Percentiles rank a stretch among this genome's conserved stretches.
Evolutionary conservation across 2,329 filamentous ascomycete genomes (phyloP).

Genomic region (Leptographium flavum): DNA sequence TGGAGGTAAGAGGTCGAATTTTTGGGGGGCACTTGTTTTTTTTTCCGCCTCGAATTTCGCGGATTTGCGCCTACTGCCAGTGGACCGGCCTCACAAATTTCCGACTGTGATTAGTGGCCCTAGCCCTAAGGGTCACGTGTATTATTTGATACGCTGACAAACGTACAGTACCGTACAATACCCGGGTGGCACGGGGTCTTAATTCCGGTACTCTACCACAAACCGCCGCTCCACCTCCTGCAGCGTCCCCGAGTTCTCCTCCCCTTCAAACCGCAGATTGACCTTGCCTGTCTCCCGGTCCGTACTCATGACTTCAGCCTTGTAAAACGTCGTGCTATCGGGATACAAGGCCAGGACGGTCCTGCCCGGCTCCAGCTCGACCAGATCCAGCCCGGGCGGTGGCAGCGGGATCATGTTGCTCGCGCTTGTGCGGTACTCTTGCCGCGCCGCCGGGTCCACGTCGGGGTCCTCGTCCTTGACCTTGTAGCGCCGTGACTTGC

Average conservation of each 20-base stretch:
- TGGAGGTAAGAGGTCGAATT: not conserved
- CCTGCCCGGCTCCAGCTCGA: slow-evolving; percentile 52
- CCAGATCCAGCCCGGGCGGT: slow-evolving; percentile 34
- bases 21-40: slow-evolving; percentile 2
- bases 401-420: slow-evolving; percentile 68
- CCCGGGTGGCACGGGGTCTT: too few relatives aligned
- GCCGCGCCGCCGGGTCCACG: slow-evolving; percentile 43
- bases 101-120: not conserved
- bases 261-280: slow-evolving; percentile 63
- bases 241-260: slow-evolving; percentile 58
- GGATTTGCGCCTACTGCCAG: not conserved
- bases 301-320: slow-evolving; percentile 65
- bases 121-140: slow-evolving; percentile 1
- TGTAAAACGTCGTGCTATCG: slow-evolving; percentile 74
- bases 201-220: slow-evolving; percentile 54
- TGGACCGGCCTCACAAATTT: slow-evolving; percentile 3
- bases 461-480: slow-evolving; percentile 71
- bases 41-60: not conserved
- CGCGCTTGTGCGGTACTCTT: slow-evolving; percentile 57
- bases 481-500: slow-evolving; percentile 64
- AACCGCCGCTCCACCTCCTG: slow-evolving; percentile 64
- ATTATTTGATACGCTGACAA: not conserved
- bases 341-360: slow-evolving; percentile 68
- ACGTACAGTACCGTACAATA: too few relatives aligned
- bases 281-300: slow-evolving; percentile 36